phyloP scores from a whole-genome alignment of 139 green algal species.

The Ostreobium quekettii region DNA sequence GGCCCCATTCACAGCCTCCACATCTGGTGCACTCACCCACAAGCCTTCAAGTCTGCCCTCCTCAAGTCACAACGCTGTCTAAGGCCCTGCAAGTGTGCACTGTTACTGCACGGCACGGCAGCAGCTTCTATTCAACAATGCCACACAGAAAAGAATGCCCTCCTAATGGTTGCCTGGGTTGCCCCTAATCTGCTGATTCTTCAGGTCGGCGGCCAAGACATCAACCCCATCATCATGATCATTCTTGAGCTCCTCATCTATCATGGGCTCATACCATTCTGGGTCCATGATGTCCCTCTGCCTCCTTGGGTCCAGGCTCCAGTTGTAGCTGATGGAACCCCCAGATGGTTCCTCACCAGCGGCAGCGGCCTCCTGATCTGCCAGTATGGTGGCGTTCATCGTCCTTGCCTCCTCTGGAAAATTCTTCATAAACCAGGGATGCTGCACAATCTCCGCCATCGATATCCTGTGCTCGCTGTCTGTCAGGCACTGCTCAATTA shows the following conservation, averaged over 20 bases:
- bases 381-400: slow-evolving; percentile 13
- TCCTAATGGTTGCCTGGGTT: too few relatives aligned
- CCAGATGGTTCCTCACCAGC: neutral
- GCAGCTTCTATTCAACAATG: too few relatives aligned
- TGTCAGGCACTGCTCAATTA: slow-evolving; percentile 34
- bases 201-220: too few relatives aligned
- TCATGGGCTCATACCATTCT: neutral
- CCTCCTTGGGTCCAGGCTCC: neutral
- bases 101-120: too few relatives aligned
- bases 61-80: too few relatives aligned
- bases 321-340: neutral
- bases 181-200: too few relatives aligned
- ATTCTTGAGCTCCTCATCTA: slow-evolving; percentile 3
- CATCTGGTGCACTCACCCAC: too few relatives aligned
- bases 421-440: slow-evolving; percentile 72
- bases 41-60: too few relatives aligned
- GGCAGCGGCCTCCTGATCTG: neutral
- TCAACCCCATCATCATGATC: too few relatives aligned
- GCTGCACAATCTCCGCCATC: slow-evolving; percentile 50
- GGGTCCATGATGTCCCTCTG: neutral
- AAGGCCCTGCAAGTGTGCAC: too few relatives aligned
- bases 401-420: slow-evolving; percentile 28
- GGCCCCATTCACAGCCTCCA: too few relatives aligned
- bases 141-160: too few relatives aligned
- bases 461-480: neutral